Conservation (phyloP, 768 basidiomycete species). For the Sarcomyxa edulis region DNA sequence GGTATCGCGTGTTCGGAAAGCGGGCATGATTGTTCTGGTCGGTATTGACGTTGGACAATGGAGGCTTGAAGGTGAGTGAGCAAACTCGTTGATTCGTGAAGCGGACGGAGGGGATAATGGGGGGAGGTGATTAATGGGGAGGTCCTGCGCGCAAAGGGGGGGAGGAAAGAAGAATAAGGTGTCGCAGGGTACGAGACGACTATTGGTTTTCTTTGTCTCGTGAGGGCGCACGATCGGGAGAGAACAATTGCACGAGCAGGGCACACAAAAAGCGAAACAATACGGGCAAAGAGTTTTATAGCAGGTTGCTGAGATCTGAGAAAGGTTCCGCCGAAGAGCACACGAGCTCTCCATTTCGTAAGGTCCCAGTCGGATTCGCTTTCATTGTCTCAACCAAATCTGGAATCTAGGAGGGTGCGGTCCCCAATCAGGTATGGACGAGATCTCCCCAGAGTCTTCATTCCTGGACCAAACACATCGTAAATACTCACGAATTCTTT, state of each 20-base stretch:
- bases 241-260: conserved; percentile 66
- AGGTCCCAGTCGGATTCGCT: conserved; percentile 20
- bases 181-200: conserved; percentile 32
- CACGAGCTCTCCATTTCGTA: conserved; percentile 34
- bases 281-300: conserved; percentile 52
- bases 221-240: conserved; percentile 30
- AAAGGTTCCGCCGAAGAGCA: conserved; percentile 31
- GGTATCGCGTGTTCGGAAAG: conserved; percentile 75
- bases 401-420: too few species aligned
- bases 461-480: too few species aligned
- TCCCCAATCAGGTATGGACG: too few species aligned
- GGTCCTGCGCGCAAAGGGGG: too few species aligned
- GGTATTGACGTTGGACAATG: conserved; percentile 3
- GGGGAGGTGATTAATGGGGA: conserved; percentile 15
- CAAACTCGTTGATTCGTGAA: conserved; percentile 4
- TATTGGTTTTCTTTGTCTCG: conserved; percentile 47
- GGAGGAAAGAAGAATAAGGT: conserved; percentile 42
- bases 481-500: too few species aligned
- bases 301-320: conserved; percentile 20
- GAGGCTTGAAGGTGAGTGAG: conserved; percentile 4
- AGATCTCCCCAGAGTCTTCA: too few species aligned
- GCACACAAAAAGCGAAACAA: conserved; percentile 56
- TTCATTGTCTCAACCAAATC: conserved; percentile 29
- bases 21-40: conserved; percentile 60
- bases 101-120: conserved; percentile 1